Evolutionary conservation across 257 asterid genomes (phyloP).

Genomic region (Jacaranda copaia): DNA sequence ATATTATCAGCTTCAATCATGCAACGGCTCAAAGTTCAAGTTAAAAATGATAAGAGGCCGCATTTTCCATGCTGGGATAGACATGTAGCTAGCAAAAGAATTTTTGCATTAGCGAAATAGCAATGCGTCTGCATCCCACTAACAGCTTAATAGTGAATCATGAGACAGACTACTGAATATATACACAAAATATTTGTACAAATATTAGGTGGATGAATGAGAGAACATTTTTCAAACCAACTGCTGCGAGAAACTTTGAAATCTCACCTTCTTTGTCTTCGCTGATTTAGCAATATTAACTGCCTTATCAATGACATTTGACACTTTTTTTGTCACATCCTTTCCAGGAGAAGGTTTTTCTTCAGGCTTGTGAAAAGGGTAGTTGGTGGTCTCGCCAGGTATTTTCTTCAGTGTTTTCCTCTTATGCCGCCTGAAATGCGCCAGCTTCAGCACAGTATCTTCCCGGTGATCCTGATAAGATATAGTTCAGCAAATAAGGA

Average conservation of each 20-base stretch:
- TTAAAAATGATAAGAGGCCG: not conserved
- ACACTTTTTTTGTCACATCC: conserved; percentile 83
- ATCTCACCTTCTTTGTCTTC: conserved; percentile 77
- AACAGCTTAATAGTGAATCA: not conserved
- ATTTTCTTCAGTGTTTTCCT: conserved; percentile 82
- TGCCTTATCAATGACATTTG: conserved; percentile 92
- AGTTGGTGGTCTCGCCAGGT: conserved; percentile 69
- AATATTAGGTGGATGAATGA: conserved; percentile 26
- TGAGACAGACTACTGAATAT: not conserved
- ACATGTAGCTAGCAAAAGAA: conserved; percentile 7
- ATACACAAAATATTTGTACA: not conserved
- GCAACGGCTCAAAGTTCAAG: not conserved
- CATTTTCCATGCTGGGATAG: conserved; percentile 13
- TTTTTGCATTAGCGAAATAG: not conserved
- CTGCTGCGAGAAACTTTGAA: conserved; percentile 19
- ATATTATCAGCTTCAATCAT: conserved; percentile 19
- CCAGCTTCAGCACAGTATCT: conserved; percentile 79
- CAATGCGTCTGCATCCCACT: not conserved
- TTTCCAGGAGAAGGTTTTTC: conserved; percentile 91
- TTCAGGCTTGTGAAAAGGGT: conserved; percentile 90
- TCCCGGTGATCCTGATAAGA: conserved; percentile 89
- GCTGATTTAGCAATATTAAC: conserved; percentile 87
- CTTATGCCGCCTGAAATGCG: conserved; percentile 92
- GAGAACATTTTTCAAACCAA: conserved; percentile 7
- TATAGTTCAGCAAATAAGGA: conserved; percentile 32